phyloP scores from a whole-genome alignment of 371 early-diverging fungal genomes.

The Capillidium rhysosporum region DNA sequence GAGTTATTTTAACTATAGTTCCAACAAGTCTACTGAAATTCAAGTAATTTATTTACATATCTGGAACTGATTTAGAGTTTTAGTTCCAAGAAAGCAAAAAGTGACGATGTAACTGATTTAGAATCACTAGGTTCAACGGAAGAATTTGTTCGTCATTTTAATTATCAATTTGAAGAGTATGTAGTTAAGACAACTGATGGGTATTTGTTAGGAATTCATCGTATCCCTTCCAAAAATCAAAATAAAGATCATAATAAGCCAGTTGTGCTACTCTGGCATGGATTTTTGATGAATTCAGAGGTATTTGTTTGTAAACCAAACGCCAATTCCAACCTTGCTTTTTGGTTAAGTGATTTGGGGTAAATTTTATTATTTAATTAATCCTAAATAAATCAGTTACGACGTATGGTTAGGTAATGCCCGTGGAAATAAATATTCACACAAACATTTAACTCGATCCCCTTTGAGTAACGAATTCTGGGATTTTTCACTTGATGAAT shows the following conservation, averaged over 20 bases:
- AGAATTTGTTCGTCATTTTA: background rate
- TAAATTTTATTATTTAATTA: slow-evolving; percentile 11
- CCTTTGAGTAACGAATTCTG: slow-evolving; percentile 60
- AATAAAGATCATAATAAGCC: slow-evolving; percentile 25
- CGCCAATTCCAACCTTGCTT: slow-evolving; percentile 41
- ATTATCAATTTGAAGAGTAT: slow-evolving; percentile 64
- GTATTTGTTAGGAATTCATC: slow-evolving; percentile 70
- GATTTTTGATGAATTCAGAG: slow-evolving; percentile 84
- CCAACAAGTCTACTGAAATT: background rate
- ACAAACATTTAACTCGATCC: slow-evolving; percentile 49
- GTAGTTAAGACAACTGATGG: slow-evolving; percentile 71
- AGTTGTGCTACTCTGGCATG: slow-evolving; percentile 83
- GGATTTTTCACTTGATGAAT: slow-evolving; percentile 87
- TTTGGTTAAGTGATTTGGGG: slow-evolving; percentile 52
- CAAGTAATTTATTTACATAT: background rate
- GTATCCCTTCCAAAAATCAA: slow-evolving; percentile 33
- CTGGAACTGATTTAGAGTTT: background rate
- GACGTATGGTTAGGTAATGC: slow-evolving; percentile 96
- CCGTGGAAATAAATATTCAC: slow-evolving; percentile 90
- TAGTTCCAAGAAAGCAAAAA: background rate
- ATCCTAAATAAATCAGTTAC: background rate
- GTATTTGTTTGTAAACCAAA: slow-evolving; percentile 73
- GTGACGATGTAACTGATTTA: background rate
- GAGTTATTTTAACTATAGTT: slow-evolving; percentile 1
- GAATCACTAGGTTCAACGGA: background rate